Evolutionary conservation across 1,284 basidiomycete genomes (phyloP), one percentile per base, ranked within the genome.

Genomic region (Moniliophthora roreri): DNA sequence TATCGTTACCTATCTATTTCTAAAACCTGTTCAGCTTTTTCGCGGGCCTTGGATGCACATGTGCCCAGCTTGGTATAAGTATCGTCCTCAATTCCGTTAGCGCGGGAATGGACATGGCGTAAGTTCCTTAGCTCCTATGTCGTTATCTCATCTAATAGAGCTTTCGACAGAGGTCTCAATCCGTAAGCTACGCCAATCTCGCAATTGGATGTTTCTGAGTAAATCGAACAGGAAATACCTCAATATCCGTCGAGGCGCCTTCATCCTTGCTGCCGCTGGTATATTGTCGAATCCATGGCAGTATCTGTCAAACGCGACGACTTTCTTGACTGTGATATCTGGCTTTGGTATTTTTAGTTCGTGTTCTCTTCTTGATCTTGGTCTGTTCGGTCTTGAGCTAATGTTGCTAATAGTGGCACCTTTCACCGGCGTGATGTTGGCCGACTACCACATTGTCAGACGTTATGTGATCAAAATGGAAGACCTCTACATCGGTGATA

Each of bases 1-100:
- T 15, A 4, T 26, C 28, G 24, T 16, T 3, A 24, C n/a, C 44
- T 1, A n/a, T n/a, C 13, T 26, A 7, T 6, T 32, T 13, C 15
- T 21, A 18, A 50, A 7, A 8, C n/a, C 18, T 21, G 13, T 28
- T 23, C 41, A 32, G 56, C 23, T 62, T 62, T 46, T 62, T 62
- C 42, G 61, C 61, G 6, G 58, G 58, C 32, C 49, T 62, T 23
- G 61, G 61, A 42, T 61, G 60, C 40, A 58, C 59, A 24, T 59
- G 56, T 34, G 60, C 60, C 20, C 61, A 62, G 32, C 50, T 62
- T 18, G 61, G 60, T 15, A 61, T 62, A 44, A 61, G 54, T 40
- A 62, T 61, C 26, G 61, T 61, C 13, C 50, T 61, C 36, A 62
- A 62, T 40, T 61, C 60, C 23, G 56, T 62, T 39, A 59, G 59